Evolutionary conservation across 2,329 filamentous ascomycete genomes (phyloP).

Genomic region (Apiospora hydei): DNA sequence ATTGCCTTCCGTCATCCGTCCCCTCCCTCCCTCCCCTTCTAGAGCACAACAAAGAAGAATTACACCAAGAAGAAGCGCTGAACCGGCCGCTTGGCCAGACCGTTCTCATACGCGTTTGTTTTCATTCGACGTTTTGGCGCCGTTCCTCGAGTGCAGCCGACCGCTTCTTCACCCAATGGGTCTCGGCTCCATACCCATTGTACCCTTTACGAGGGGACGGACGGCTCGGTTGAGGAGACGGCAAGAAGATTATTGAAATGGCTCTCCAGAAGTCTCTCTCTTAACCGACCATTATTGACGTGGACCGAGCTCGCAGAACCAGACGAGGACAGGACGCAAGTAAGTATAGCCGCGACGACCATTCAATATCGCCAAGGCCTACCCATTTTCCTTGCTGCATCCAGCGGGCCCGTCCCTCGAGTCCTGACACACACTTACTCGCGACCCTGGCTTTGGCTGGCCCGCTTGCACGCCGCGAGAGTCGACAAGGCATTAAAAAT

Average conservation of each 20-base stretch:
- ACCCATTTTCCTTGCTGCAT: conserved; percentile 4
- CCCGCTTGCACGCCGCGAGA: conserved; percentile 1
- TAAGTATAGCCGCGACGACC: conserved; percentile 2
- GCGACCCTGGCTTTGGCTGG: not conserved
- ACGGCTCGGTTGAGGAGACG: conserved; percentile 10
- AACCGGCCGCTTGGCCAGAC: conserved; percentile 12
- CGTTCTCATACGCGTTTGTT: conserved; percentile 6
- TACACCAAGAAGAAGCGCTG: not conserved
- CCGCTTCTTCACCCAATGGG: conserved; percentile 1
- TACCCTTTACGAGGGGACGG: conserved; percentile 1
- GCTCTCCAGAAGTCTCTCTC: not conserved
- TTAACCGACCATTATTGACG: not conserved
- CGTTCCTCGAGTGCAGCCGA: not conserved
- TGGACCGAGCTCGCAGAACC: not conserved
- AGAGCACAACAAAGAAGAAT: not conserved
- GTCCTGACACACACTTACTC: conserved; percentile 16
- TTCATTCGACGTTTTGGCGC: conserved; percentile 17
- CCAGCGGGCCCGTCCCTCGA: conserved; percentile 7
- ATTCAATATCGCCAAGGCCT: not conserved
- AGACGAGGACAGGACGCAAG: not conserved
- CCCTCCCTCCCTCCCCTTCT: not conserved
- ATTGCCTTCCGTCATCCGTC: not conserved
- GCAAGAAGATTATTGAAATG: not conserved
- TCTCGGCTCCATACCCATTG: conserved; percentile 5
- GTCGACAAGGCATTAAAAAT: conserved; percentile 15